Evolutionary conservation across 148 eudicot species (phyloP), one percentile per base, ranked within the genome.

Genomic region (Camellia lanceoleosa): DNA sequence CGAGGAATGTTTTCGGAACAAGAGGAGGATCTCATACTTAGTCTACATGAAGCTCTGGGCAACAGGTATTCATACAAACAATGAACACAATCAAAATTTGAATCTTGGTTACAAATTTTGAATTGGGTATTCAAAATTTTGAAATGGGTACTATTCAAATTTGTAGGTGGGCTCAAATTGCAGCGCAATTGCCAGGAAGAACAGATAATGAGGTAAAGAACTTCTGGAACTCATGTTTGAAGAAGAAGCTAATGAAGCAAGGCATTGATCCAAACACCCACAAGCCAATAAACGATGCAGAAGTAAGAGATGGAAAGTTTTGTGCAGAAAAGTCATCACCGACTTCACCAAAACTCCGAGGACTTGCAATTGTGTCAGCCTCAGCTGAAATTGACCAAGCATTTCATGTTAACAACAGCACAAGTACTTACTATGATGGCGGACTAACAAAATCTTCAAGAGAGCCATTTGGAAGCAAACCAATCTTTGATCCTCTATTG

Each of bases 191-290:
- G 51, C 98, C 98, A 38, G 98, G 98, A 80, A 91, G 98, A 92
- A 94, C 98, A 67, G 98, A 94, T 23, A 94, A 94, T 43, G 98
- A 94, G 83, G 92, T 92, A 15, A 94, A 94, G 87, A 94, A 94
- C 55, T 85, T 92, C 14, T 94, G 98, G 98, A 94, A 94, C 77
- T 94, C 98, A 7, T 68, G 81, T 46, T 80, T 94, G 41, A 94
- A 94, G 85, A 94, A 94, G 90, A 92, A 90, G 86, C 89, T 94
- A 65, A 82, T 84, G 60, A 94, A 84, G 74, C 93, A 92, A 84
- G 97, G 98, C 14, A 92, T 94, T 80, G 92, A 94, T 86, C 98
- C 98, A 19, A 88, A 84, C 71, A 94, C 98, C 30, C 98, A 94
- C 84, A 83, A 88, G 81, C 94, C 87, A 0, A 62, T 92, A 12